Percentiles rank a stretch among this genome's conserved stretches.
phyloP scores from a whole-genome alignment of 805 yeast genomes.

The Blastobotrys muscicola region DNA sequence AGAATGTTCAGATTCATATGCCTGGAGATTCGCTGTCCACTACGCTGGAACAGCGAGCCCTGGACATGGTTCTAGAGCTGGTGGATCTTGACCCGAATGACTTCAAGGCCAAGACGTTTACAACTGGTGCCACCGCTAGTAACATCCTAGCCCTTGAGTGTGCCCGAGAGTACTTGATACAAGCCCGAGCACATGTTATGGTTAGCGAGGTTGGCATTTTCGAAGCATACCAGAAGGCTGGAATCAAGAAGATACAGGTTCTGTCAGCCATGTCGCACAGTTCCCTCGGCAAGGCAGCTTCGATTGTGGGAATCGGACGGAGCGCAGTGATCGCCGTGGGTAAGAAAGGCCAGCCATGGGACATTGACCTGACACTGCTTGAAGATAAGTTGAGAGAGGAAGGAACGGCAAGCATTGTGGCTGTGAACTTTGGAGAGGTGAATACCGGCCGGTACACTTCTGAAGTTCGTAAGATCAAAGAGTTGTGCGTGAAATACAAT shows the following conservation, averaged over 20 bases:
- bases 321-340: conserved; percentile 5
- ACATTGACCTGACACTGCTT: conserved; percentile 9
- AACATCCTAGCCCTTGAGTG: conserved; percentile 15
- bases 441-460: conserved; percentile 18
- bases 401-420: conserved; percentile 11
- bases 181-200: background rate
- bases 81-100: conserved; percentile 7
- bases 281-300: conserved; percentile 16
- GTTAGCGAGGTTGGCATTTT: conserved; percentile 13
- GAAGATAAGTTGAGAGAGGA: conserved; percentile 4
- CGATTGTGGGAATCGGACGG: conserved; percentile 18
- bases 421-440: conserved; percentile 18
- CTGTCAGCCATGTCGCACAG: conserved; percentile 13
- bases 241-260: conserved; percentile 10
- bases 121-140: conserved; percentile 21
- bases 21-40: conserved; percentile 10
- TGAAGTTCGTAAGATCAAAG: conserved; percentile 7
- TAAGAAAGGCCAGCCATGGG: conserved; percentile 10
- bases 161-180: conserved; percentile 13
- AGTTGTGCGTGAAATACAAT: conserved; percentile 13
- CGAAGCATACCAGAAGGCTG: conserved; percentile 10
- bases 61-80: conserved; percentile 12
- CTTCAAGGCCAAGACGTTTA: conserved; percentile 13
- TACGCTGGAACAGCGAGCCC: conserved; percentile 8
- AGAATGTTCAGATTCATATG: conserved; percentile 9